Base-by-base conservation (phyloP, 2,329 filamentous ascomycete species). In the Curvularia lunata region DNA sequence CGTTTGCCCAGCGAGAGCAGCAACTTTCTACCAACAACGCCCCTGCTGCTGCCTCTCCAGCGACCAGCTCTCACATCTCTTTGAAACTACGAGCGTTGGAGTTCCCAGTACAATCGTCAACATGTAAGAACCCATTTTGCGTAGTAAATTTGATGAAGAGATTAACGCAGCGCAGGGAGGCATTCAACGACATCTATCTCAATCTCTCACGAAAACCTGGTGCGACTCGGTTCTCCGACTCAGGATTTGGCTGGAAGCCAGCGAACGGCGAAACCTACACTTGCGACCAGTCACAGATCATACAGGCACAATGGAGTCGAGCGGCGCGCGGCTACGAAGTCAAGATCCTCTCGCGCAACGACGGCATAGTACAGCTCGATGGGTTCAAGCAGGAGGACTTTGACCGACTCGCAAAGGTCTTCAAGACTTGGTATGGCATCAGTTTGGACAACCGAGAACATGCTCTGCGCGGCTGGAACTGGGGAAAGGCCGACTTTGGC, bases 401-500 rank as follows among this genome's bases (percentile, higher is more conserved):
- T 68, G 95, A 99, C 66, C 91, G 95, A 54, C 82, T 97, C 13
- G 85, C 83, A 79, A 97, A 97, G 77, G 87, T 95, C 67, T 97
- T 99, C 85, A 98, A 97, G 82, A 91, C 94, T 73, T 98, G 94
- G 91, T 99, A 98, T 80, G 95, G 92, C 80, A 90, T 95, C 71
- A 92, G 88, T 70, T 85, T 99, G 58, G 93, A 98, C 76, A 91
- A 87, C 77, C 92, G 91, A 78, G 95, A 99, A 79, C 95, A 98
- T 78, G 92, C 95, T 23, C 82, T 99, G 58, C 88, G 95, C 68
- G 95, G 95, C 55, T 99, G 95, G 95, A 99, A 99, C 77, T 99
- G 95, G 96, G 95, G 95, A 71, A 99, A 98, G 80, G 91, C 92
- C 64, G 95, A 99, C 72, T 97, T 99, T 75, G 89, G 90, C 61